phyloP scores from a whole-genome alignment of 805 yeast genomes.

The Candida nemodendra region DNA sequence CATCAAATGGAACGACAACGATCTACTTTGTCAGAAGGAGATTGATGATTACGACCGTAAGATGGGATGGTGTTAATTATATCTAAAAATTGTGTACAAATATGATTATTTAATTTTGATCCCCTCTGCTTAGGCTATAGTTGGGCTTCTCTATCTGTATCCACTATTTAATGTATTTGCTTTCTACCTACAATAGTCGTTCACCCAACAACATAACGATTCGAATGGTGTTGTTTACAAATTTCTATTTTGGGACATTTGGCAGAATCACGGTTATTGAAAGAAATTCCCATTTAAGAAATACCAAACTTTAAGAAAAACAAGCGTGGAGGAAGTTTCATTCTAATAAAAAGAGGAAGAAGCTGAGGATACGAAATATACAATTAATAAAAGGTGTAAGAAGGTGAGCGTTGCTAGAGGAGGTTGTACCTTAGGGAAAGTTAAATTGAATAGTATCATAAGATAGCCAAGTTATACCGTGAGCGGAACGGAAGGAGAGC shows the following conservation, averaged over 20 bases:
- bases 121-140: too few relatives aligned
- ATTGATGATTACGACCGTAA: slow-evolving; percentile 26
- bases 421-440: too few relatives aligned
- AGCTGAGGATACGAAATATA: background rate
- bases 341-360: slow-evolving; percentile 2
- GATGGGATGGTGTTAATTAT: slow-evolving; percentile 26
- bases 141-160: too few relatives aligned
- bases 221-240: slow-evolving; percentile 26
- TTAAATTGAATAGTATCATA: too few relatives aligned
- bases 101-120: too few relatives aligned
- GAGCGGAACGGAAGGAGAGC: too few relatives aligned
- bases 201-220: too few relatives aligned
- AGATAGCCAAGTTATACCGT: too few relatives aligned
- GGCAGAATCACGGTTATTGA: slow-evolving; percentile 20
- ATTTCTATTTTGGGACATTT: slow-evolving; percentile 22
- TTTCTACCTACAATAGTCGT: too few relatives aligned
- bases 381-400: too few relatives aligned
- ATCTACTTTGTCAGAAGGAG: slow-evolving; percentile 24
- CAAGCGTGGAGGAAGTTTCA: slow-evolving; percentile 18
- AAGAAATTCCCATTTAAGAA: slow-evolving; percentile 17
- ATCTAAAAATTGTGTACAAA: slow-evolving; percentile 1
- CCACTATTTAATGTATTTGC: too few relatives aligned
- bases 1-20: slow-evolving; percentile 25
- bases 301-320: slow-evolving; percentile 17
- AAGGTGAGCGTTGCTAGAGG: too few relatives aligned